Base-by-base conservation (phyloP, 1,139 yeast species). In the Lizanozyma gosingica region DNA sequence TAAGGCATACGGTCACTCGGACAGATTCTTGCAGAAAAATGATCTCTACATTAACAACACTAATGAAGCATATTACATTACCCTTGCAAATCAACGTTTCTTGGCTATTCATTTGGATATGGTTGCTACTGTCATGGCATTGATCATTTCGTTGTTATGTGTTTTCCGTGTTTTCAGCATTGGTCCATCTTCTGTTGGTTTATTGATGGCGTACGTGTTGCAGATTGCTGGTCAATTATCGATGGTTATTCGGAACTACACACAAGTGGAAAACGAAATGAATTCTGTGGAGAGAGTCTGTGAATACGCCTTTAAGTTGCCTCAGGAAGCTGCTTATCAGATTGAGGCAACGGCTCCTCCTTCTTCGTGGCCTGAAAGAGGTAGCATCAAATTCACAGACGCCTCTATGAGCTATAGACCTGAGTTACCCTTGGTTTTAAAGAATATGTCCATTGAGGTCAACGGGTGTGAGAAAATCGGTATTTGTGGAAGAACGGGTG, bases 401-500 rank as follows among this genome's bases (percentile, higher is more conserved):
- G 55, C 49, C 9, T 36, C 46, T 17, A 42, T 54, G 39, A 47
- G 48, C 29, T 54, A 54, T 43, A 48, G 57, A 40, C 52, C 52
- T 18, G 47, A 45, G 32, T 49, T 54, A 38, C 56, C 56, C 3
- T 33, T 42, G 27, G 56, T 52, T 3, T 48, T 54, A 44, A 49
- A 51, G 37, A 47, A 47, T 34, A 42, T 54, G 41, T 35, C 40
- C 40, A 16, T 35, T n/a, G 46, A 50, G 17, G 52, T 65, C 32
- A 51, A 53, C 35, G 60, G 65, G 11, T 52, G 56, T 34, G 78
- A 75, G 50, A 74, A 73, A 49, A 63, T 76, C 45, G 82, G 82
- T 48, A 73, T 77, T 42, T 76, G 82, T 62, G 83, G 83, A 39
- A 67, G 83, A 56, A 77, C 82, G 1, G 83, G 83, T 56, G 82